Base-by-base conservation (phyloP, 345 rosid genomes). In the Sisymbrium irio region DNA sequence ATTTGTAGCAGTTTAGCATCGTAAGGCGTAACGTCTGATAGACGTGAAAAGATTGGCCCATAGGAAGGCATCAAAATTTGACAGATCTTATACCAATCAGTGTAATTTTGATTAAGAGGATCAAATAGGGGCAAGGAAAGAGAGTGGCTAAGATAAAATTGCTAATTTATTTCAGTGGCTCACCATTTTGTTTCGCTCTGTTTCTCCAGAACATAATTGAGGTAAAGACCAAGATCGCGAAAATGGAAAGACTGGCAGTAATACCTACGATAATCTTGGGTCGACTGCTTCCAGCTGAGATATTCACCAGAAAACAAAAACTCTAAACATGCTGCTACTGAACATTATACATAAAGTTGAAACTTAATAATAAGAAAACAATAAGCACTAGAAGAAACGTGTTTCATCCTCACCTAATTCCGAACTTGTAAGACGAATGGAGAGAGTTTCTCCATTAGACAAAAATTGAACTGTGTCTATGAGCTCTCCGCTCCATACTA, bases 231-330 rank as follows among this genome's bases (percentile, higher is more conserved):
- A 74, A 57, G 32, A 65, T 27, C 2, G 5, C 25, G 12, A 65
- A 47, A 57, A 57, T 39, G 41, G 60, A 74, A 74, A 74, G 4
- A 59, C 72, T 74, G 33, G 41, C 60, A 36, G 33, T 45, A 65
- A 25, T 18, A 14, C 35, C 78, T 25, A 57, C 35, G 1, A 56
- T 47, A 32, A 67, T 19, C 70, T 53, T 76, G 12, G 7, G 41
- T 69, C 55, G 55, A 62, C 9, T 68, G 65, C 79, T 69, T 42
- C 71, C 59, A 76, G 40, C 75, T n/a, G n/a, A n/a, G n/a, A n/a
- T n/a, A n/a, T n/a, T n/a, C n/a, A n/a, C n/a, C n/a, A n/a, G n/a
- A n/a, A n/a, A n/a, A n/a, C n/a, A n/a, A n/a, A n/a, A n/a, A n/a
- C n/a, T n/a, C n/a, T n/a, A n/a, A n/a, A n/a, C n/a, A n/a, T n/a